Percentiles rank a stretch among this genome's conserved stretches.
These are phyloP conservation scores for Prunus kanzakura DNA, from an alignment of 306 rosid genomes.

Conservation along the genomic window DNA sequence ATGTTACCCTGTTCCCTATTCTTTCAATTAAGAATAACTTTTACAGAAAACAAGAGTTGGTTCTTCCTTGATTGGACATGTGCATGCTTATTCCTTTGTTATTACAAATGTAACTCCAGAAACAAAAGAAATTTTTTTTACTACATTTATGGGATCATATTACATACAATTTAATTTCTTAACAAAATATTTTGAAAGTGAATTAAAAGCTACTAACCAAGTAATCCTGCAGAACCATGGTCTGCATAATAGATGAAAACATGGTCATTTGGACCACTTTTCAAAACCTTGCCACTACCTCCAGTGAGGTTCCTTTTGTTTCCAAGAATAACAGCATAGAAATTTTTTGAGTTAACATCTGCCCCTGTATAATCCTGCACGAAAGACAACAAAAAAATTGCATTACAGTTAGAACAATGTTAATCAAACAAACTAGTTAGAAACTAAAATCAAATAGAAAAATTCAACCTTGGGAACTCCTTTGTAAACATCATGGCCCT, in stretches of 20 bases:
- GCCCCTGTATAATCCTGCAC: slow-evolving; percentile 49
- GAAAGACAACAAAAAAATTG: neutral
- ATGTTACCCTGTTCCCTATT: too few relatives aligned
- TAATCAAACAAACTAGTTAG: neutral
- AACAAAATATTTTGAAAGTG: too few relatives aligned
- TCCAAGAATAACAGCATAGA: slow-evolving; percentile 57
- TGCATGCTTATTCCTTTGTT: too few relatives aligned
- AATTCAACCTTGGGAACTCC: slow-evolving; percentile 50
- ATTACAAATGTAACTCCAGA: too few relatives aligned
- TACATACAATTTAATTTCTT: neutral
- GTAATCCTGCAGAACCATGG: slow-evolving; percentile 45
- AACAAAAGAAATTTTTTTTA: too few relatives aligned
- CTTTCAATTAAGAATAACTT: too few relatives aligned
- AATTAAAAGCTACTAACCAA: slow-evolving; percentile 33
- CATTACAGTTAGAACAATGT: neutral
- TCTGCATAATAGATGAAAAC: slow-evolving; percentile 61
- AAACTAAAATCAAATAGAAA: neutral
- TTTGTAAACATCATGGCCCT: slow-evolving; percentile 37
- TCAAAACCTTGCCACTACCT: slow-evolving; percentile 67
- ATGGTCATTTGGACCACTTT: slow-evolving; percentile 51
- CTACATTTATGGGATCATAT: too few relatives aligned
- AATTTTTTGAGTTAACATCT: slow-evolving; percentile 17
- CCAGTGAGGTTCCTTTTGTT: slow-evolving; percentile 46
- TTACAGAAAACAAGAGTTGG: too few relatives aligned
- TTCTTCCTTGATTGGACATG: neutral